These are phyloP conservation scores for Camelina neglecta DNA, from an alignment of 345 rosid genomes.

Conservation along the genomic window DNA sequence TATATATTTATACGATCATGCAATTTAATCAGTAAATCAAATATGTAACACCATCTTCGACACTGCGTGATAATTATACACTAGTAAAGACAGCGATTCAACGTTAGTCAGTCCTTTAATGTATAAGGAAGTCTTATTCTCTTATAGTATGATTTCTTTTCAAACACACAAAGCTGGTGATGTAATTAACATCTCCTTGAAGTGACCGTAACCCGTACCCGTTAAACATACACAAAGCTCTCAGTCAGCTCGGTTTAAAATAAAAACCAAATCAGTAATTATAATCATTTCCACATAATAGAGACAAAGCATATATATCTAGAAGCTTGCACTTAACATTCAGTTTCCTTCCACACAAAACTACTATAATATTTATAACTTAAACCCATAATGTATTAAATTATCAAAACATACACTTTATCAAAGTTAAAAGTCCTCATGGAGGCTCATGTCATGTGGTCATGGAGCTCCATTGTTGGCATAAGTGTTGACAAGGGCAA, in stretches of 20 bases:
- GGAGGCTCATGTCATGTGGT: neutral
- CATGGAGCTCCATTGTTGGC: slow-evolving; percentile 41
- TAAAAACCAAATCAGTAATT: neutral
- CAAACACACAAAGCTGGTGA: neutral
- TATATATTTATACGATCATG: neutral
- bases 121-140: too few species aligned
- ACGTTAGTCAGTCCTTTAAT: too few species aligned
- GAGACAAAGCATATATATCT: neutral
- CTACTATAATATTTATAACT: neutral
- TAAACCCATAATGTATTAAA: slow-evolving; percentile 2
- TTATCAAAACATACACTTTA: neutral
- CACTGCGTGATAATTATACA: too few species aligned
- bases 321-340: slow-evolving; percentile 1
- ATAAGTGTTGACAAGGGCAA: slow-evolving; percentile 57
- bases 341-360: slow-evolving; percentile 24
- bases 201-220: neutral
- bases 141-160: too few species aligned
- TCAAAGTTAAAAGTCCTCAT: neutral
- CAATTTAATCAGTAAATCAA: neutral
- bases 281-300: neutral
- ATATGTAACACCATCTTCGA: neutral
- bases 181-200: neutral
- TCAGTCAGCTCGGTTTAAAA: neutral
- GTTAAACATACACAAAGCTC: neutral
- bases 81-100: too few species aligned